Base-by-base conservation (phyloP, 2,329 filamentous ascomycete species). In the Ophidiomyces ophidiicola region DNA sequence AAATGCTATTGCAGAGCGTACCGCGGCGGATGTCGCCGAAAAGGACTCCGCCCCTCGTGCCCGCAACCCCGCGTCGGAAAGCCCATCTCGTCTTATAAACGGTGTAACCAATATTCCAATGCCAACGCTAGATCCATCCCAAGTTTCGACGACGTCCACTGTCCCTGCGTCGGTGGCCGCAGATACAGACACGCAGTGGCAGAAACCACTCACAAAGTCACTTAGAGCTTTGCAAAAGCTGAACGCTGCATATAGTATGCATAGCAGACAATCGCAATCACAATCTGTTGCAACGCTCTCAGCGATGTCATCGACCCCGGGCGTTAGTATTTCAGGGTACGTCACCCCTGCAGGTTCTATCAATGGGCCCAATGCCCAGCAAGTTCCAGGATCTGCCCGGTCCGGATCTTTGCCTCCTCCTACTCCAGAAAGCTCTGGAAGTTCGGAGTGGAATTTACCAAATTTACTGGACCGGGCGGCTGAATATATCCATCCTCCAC, bases 401-500 rank as follows among this genome's bases (percentile, higher is more conserved):
- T 41, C 57, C 32, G 53, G 54, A 19, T 63, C 61, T 4, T 47
- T 63, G 12, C 60, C 61, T 11, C 63, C 63, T 3, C 62, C 62
- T n/a, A 67, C 64, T 0, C 64, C 64, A 0, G 64, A 67, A 43
- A 66, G 63, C 46, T 63, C 62, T n/a, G 60, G 56, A 18, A 64
- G 64, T 41, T 55, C 60, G 15, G 64, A 67, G 42, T 67, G 63
- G 64, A 58, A 60, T 32, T 58, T 61, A 24, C 62, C 60, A 3
- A 66, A 62, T 42, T 50, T 67, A n/a, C 41, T 66, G 8, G 64
- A 67, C 42, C 55, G 64, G 10, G 64, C 63, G 24, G 53, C 59
- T n/a, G 63, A 68, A 49, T 67, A 66, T 47, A 66, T 68, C 7
- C 63, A 66, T 42, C 63, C 64, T 11, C 63, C 64, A 2, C 48